Evolutionary conservation across 306 rosid genomes (phyloP).

Genomic region (Castanea crenata): DNA sequence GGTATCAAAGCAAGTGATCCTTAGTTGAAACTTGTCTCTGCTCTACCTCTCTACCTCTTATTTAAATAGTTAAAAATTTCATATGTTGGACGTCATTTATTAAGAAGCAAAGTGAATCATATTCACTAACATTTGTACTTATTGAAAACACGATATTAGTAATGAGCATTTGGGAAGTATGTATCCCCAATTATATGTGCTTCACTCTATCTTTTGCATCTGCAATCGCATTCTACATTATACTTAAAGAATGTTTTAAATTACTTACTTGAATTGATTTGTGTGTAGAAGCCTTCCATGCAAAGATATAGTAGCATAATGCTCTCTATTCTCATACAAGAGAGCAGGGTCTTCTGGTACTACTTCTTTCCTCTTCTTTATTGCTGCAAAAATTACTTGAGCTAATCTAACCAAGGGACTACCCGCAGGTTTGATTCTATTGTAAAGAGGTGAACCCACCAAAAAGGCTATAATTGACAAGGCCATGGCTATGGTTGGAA

Average conservation of each 20-base stretch:
- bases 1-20: no score
- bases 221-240: not conserved
- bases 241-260: not conserved
- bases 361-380: constrained; percentile 45
- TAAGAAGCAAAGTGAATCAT: no score
- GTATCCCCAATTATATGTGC: no score
- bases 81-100: no score
- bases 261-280: constrained; percentile 51
- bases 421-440: constrained; percentile 49
- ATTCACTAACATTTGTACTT: no score
- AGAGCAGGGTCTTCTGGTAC: constrained; percentile 39
- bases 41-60: no score
- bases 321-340: constrained; percentile 52
- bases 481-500: constrained; percentile 29
- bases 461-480: constrained; percentile 62
- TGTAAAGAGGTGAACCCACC: constrained; percentile 62
- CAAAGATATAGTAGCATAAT: constrained; percentile 56
- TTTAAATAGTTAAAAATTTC: no score
- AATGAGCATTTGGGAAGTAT: no score
- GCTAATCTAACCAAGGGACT: constrained; percentile 73
- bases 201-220: not conserved
- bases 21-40: no score
- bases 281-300: constrained; percentile 67
- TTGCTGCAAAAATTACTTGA: constrained; percentile 63
- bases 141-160: no score